Conservation (phyloP, 345 rosid genomes). For the Citropsis articulata region DNA sequence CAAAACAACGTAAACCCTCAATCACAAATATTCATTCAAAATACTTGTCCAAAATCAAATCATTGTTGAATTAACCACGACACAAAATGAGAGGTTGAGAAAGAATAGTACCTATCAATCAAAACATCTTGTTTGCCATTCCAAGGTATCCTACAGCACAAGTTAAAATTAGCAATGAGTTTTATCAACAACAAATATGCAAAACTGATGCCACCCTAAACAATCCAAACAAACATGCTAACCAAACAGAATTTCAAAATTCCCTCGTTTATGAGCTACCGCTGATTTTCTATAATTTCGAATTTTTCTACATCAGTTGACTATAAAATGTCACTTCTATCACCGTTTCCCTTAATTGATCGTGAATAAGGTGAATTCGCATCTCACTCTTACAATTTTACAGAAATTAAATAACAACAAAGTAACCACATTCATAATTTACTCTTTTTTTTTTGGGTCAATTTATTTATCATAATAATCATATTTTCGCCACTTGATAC, state of each 20-base stretch:
- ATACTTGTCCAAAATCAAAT: not conserved
- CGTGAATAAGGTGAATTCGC: not conserved
- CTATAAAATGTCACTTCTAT: not conserved
- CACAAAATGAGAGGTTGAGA: not conserved
- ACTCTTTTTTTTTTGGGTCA: not conserved
- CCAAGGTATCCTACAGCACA: constrained; percentile 73
- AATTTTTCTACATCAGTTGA: not conserved
- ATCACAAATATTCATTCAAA: not conserved
- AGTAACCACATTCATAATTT: not conserved
- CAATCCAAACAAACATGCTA: not conserved
- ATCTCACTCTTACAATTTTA: not conserved
- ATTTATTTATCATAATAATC: not conserved
- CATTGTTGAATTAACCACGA: not conserved
- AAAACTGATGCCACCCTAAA: not conserved
- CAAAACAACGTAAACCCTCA: not conserved
- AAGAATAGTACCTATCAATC: constrained; percentile 61
- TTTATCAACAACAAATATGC: not conserved
- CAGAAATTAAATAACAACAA: not conserved
- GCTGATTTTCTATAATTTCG: not conserved
- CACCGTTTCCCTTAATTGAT: not conserved
- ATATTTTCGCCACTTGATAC: no score
- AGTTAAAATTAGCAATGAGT: not conserved
- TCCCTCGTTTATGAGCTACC: not conserved
- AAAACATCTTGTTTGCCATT: constrained; percentile 80
- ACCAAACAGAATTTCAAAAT: not conserved